Evolutionary conservation across 225 moss, liverwort and hornwort genomes (phyloP), one percentile per base, ranked within the genome.

Genomic region (Rhytidiadelphus loreus): DNA sequence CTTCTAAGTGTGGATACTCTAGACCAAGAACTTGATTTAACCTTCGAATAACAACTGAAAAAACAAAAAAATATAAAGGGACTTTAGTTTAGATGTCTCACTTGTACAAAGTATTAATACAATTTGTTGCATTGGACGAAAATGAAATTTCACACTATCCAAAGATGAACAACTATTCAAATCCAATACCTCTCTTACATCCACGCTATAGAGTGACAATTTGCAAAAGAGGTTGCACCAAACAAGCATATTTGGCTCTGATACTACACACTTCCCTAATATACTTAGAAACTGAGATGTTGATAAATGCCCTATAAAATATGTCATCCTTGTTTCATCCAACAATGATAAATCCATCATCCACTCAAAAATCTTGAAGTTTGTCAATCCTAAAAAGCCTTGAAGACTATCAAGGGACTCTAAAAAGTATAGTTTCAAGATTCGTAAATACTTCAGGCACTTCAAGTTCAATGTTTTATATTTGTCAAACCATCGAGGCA

Each of bases 321-420:
- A 41, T 6, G 15, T 72, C 28, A 37, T 65, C 11, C 35, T 65
- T 65, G 9, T 35, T 35, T 35, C 62, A 62, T 30, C 16, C 1
- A 13, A 0, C 1, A 9, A 18, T 8, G 8, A 16, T 32, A 9
- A 63, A 63, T 63, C 15, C 3, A 1, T 32, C 3, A 4, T 33
- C 71, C 71, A 71, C 26, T 39, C 71, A 15, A 41, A 43, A 71
- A 71, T 41, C 7, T 0, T 14, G 7, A 71, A 14, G 23, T 71
- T 43, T 5, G 3, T 7, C 43, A 71, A 71, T 71, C 7, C 28
- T 2, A 7, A 26, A 26, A 43, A 1, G 24, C 71, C 71, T 16
- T 71, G 21, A 68, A 68, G 68, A 10, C 22, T 68, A 3, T n/a
- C n/a, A 37, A 68, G 37, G 12, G 3, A 3, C 3, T 12, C 3